These are phyloP conservation scores for Phanerodontia chrysosporium DNA, from an alignment of 768 basidiomycete species.

Conservation along the genomic window DNA sequence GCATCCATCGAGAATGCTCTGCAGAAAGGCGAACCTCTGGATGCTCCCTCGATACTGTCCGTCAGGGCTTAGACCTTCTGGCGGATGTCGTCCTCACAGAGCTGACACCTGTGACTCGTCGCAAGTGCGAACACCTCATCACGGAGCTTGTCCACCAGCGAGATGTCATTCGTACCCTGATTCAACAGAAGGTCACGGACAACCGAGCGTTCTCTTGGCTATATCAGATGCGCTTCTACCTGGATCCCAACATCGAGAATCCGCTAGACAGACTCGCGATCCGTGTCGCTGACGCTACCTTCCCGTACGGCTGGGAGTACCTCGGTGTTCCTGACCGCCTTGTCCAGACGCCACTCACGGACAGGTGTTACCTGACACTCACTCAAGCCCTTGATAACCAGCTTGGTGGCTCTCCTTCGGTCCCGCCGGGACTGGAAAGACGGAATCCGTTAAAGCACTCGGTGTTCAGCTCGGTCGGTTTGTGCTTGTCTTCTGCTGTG, in stretches of 20 bases:
- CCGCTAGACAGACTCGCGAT: constrained; percentile 80
- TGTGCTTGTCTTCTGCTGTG: constrained; percentile 99
- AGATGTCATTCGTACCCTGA: constrained; percentile 83
- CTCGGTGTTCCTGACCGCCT: constrained; percentile 94
- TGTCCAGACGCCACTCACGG: constrained; percentile 96
- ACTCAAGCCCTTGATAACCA: constrained; percentile 95
- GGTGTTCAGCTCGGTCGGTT: constrained; percentile 97
- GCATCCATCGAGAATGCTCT: constrained; percentile 71
- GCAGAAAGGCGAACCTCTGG: constrained; percentile 50
- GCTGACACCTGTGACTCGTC: constrained; percentile 83
- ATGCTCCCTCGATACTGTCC: constrained; percentile 65
- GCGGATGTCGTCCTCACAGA: constrained; percentile 95
- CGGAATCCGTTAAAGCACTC: constrained; percentile 97
- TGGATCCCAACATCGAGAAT: constrained; percentile 65
- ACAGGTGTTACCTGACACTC: constrained; percentile 92
- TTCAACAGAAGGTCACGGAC: constrained; percentile 59
- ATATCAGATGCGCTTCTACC: constrained; percentile 98
- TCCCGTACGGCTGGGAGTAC: constrained; percentile 99
- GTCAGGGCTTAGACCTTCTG: constrained; percentile 86
- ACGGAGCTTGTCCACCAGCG: constrained; percentile 98
- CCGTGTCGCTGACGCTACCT: constrained; percentile 83
- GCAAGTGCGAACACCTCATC: constrained; percentile 98
- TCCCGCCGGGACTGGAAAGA: constrained; percentile 98
- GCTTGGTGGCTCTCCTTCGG: constrained; percentile 95
- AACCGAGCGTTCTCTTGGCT: constrained; percentile 85